A percentile compares a stretch with the other conserved stretches of the same genome.
phyloP scores from a whole-genome alignment of 164 flowering plant genomes.

The Aristolochia fimbriata region DNA sequence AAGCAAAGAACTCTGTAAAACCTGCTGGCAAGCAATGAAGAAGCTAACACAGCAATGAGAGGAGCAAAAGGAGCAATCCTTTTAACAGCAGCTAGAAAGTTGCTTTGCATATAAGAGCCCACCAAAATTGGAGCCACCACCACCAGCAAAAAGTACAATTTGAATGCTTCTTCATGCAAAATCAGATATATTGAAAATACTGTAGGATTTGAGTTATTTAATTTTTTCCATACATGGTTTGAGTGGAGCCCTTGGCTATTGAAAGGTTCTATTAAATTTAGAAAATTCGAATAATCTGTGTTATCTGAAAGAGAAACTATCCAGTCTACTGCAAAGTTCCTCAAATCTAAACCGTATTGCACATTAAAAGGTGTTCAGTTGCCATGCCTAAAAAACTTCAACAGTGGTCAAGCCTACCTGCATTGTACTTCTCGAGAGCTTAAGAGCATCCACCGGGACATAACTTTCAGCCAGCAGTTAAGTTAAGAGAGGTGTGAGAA shows the following conservation, averaged over 20 bases:
- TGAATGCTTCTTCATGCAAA: too few relatives aligned
- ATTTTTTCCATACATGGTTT: too few relatives aligned
- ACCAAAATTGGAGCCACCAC: slow-evolving; percentile 66
- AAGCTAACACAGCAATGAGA: slow-evolving; percentile 51
- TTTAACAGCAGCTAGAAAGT: slow-evolving; percentile 50
- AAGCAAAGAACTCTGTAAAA: slow-evolving; percentile 36
- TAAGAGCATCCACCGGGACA: slow-evolving; percentile 66
- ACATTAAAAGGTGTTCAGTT: not conserved
- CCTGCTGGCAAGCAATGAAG: slow-evolving; percentile 73
- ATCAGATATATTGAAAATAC: too few relatives aligned
- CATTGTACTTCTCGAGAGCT: slow-evolving; percentile 65
- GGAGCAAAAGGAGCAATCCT: slow-evolving; percentile 51
- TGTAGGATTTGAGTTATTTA: too few relatives aligned
- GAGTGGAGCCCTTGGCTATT: not conserved
- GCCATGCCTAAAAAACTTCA: not conserved
- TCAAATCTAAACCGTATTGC: not conserved
- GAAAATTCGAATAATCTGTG: slow-evolving; percentile 43
- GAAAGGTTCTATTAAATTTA: not conserved
- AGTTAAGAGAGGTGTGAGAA: slow-evolving; percentile 66
- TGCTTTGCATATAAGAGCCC: slow-evolving; percentile 54
- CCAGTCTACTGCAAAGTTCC: slow-evolving; percentile 20
- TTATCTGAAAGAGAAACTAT: slow-evolving; percentile 51
- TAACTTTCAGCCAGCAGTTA: slow-evolving; percentile 63
- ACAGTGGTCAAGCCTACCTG: slow-evolving; percentile 29
- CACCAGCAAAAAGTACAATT: slow-evolving; percentile 26